Evolutionary conservation across 202 grass and related monocot species (phyloP).

Genomic region (Schoenoplectus triqueter): DNA sequence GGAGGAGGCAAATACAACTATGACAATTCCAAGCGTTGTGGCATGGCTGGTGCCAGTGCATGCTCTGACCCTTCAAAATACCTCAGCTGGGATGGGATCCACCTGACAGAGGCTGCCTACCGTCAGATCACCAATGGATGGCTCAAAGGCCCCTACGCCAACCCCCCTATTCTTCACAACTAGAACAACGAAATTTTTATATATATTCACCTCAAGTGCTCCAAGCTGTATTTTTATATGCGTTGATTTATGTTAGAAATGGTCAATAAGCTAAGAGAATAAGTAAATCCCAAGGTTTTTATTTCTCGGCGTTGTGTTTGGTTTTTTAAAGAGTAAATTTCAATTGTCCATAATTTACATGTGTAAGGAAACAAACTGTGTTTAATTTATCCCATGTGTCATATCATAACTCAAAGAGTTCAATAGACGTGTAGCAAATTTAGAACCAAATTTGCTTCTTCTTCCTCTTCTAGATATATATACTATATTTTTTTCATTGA

Average conservation of each 20-base stretch:
- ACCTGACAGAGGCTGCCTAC: conserved; percentile 83
- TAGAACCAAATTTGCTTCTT: not conserved
- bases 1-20: conserved; percentile 81
- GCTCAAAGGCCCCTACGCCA: conserved; percentile 78
- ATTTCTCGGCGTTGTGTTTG: conserved; percentile 18
- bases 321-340: conserved; percentile 1
- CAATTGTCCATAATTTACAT: conserved; percentile 27
- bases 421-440: not conserved
- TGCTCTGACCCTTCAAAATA: conserved; percentile 57
- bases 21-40: conserved; percentile 72
- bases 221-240: conserved; percentile 30
- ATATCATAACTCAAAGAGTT: not conserved
- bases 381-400: not conserved
- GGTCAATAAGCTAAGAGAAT: conserved; percentile 11
- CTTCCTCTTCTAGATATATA: too few relatives aligned
- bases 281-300: conserved; percentile 2
- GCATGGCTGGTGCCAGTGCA: conserved; percentile 55
- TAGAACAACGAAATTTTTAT: not conserved
- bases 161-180: conserved; percentile 59
- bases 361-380: conserved; percentile 10
- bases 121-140: conserved; percentile 68
- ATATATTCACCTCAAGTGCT: not conserved
- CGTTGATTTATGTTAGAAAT: not conserved
- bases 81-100: conserved; percentile 88
- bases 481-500: too few relatives aligned